A percentile compares a stretch with the other conserved stretches of the same genome.
Conservation (phyloP, 805 yeast species). For the Saccharomycopsis malanga region DNA sequence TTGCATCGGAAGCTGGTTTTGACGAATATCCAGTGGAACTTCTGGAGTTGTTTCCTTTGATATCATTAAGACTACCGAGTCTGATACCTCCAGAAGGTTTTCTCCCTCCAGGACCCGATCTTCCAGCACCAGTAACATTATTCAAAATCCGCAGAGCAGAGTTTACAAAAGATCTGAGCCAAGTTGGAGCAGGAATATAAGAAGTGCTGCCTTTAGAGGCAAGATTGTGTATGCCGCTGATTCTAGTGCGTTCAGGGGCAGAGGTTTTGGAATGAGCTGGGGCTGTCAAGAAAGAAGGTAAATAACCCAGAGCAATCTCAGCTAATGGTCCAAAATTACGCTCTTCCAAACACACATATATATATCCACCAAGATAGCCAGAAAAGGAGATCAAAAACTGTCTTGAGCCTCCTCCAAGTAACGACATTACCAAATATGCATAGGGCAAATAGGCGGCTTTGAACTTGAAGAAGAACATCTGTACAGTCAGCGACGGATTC, state of each 20-base stretch:
- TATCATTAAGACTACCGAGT: background rate
- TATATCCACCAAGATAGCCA: conserved; percentile 3
- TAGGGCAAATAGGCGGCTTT: conserved; percentile 1
- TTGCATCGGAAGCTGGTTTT: too few species aligned
- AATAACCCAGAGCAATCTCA: background rate
- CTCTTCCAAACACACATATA: conserved; percentile 4
- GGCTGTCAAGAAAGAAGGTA: too few species aligned
- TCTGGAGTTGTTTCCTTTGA: too few species aligned
- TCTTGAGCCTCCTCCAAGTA: background rate
- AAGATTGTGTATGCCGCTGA: too few species aligned
- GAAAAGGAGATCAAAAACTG: background rate
- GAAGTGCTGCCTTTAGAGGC: too few species aligned
- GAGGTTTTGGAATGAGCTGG: too few species aligned
- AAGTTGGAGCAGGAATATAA: background rate
- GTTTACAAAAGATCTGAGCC: background rate
- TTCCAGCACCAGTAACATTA: background rate
- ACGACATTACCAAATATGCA: background rate
- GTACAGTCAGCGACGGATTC: background rate
- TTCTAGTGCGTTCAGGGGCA: too few species aligned
- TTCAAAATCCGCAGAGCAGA: background rate
- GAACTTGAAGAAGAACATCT: background rate
- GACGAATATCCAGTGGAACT: too few species aligned
- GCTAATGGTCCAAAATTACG: background rate
- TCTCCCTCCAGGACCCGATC: background rate
- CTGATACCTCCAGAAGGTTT: background rate